Evolutionary conservation across 805 yeast genomes (phyloP).

Genomic region (Zygoascus biomembranicola): DNA sequence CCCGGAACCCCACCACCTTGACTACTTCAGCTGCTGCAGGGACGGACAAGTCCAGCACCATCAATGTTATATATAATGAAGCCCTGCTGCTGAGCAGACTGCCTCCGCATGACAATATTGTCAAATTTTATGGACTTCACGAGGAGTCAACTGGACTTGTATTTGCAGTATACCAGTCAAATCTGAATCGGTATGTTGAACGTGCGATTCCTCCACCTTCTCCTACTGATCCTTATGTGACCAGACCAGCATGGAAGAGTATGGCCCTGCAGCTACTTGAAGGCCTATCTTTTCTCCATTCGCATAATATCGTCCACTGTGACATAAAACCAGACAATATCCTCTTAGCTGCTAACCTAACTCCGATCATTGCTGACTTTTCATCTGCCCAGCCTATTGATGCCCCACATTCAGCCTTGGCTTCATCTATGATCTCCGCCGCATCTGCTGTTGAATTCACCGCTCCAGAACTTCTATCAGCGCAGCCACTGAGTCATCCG

Average conservation of each 20-base stretch:
- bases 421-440: constrained; percentile 30
- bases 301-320: constrained; percentile 80
- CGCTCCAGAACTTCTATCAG: constrained; percentile 14
- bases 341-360: constrained; percentile 24
- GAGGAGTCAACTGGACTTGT: constrained; percentile 12
- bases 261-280: constrained; percentile 22
- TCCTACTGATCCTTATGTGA: constrained; percentile 18
- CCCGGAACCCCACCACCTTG: not conserved
- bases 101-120: constrained; percentile 5
- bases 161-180: constrained; percentile 14
- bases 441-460: constrained; percentile 42
- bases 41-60: not conserved
- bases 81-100: not conserved
- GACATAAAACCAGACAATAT: constrained; percentile 94
- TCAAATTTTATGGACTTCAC: constrained; percentile 9
- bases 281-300: constrained; percentile 20
- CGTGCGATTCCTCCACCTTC: not conserved
- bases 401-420: constrained; percentile 20
- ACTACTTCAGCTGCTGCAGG: not conserved
- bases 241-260: constrained; percentile 17
- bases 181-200: constrained; percentile 4
- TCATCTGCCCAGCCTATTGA: constrained; percentile 31
- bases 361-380: constrained; percentile 41
- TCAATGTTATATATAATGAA: not conserved
- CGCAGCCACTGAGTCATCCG: constrained; percentile 26